Conservation (phyloP, 148 eudicot species). For the Persicaria maculosa region DNA sequence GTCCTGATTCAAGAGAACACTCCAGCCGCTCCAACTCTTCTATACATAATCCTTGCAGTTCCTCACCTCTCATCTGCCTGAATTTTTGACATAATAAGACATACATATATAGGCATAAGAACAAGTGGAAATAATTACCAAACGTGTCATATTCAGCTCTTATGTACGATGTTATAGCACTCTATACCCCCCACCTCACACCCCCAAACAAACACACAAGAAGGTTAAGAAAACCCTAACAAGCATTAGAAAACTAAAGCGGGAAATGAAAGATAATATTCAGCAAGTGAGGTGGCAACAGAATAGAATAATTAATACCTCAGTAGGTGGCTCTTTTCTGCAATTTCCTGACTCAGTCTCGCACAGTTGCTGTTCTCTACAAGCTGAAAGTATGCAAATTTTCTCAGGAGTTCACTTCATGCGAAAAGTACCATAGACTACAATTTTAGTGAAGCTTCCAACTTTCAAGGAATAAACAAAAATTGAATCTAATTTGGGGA, state of each 20-base stretch:
- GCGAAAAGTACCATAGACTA: not conserved
- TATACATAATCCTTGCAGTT: constrained; percentile 64
- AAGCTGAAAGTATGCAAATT: constrained; percentile 34
- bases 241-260: not conserved
- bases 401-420: not conserved
- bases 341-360: constrained; percentile 63
- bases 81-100: not conserved
- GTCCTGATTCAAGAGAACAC: constrained; percentile 69
- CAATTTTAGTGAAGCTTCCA: not conserved
- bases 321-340: constrained; percentile 60
- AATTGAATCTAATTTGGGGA: not conserved
- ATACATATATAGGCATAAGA: not conserved
- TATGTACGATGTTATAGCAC: not conserved
- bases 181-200: not conserved
- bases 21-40: constrained; percentile 73
- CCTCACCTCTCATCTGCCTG: constrained; percentile 96
- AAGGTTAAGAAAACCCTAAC: not conserved
- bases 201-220: not conserved
- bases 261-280: not conserved
- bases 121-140: not conserved
- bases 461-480: not conserved
- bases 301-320: constrained; percentile 33
- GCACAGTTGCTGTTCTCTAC: constrained; percentile 66
- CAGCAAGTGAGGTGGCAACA: not conserved
- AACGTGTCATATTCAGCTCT: not conserved